Evolutionary conservation across 257 asterid genomes (phyloP), one percentile per base, ranked within the genome.

Genomic region (Nicotiana otophora): DNA sequence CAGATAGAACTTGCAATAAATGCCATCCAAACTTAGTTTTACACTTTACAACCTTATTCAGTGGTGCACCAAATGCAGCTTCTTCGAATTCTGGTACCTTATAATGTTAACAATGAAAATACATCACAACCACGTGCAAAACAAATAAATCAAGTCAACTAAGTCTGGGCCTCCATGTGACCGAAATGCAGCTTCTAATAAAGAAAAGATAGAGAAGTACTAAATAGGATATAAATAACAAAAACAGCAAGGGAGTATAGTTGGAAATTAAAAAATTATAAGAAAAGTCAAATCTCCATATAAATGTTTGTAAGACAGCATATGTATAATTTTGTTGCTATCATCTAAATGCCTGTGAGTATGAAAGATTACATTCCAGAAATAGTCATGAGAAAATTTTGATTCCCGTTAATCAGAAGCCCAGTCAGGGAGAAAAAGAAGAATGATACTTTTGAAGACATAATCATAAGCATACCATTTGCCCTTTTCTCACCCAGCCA

Each of bases 401-500:
- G 78, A 33, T 81, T 81, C 51, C 36, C 7, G 19, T 81, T 3
- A 33, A 5, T 28, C 66, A 33, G 39, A 66, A 31, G 1, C 15
- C 10, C 23, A 39, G 30, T 80, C 48, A 68, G 28, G 81, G 31
- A 42, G 77, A 53, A 83, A 85, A 34, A 68, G 31, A 48, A 54
- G 75, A 66, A 84, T 8, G 28, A 64, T 42, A 68, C 53, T 65
- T 72, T 64, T 69, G 39, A 83, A 77, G 69, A 72, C 72, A 80
- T 77, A 46, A 88, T 57, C 96, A 77, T 92, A 93, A 87, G 57
- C 97, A 77, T 92, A 96, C 99, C 99, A 96, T 94, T 89, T 96
- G 98, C 34, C 98, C 99, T 91, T 87, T 96, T 85, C 91, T 89
- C 88, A 96, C 99, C 99, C 99, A 96, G 84, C 99, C 99, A 86